Conservation (phyloP, 768 basidiomycete species). For the Pleurotus tuoliensis region DNA sequence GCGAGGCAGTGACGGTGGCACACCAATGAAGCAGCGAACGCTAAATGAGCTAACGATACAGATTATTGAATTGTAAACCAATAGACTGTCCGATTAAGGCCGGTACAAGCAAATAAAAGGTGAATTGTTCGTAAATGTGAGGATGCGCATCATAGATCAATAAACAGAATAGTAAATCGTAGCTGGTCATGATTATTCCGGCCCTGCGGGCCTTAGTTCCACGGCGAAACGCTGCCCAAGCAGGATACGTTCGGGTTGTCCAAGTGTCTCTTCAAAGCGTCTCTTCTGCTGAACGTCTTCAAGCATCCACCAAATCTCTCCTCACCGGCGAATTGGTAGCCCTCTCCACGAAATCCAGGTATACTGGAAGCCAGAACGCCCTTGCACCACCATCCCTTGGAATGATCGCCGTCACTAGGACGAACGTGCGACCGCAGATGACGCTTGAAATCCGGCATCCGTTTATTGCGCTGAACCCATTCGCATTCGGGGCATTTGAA, state of each 20-base stretch:
- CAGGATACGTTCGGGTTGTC: conserved; percentile 31
- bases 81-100: too few relatives aligned
- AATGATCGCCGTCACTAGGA: conserved; percentile 33
- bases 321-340: conserved; percentile 25
- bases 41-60: too few relatives aligned
- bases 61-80: too few relatives aligned
- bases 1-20: too few relatives aligned
- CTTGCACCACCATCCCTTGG: conserved; percentile 32
- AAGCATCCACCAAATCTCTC: conserved; percentile 37
- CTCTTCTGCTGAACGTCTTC: conserved; percentile 37
- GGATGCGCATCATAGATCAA: too few relatives aligned
- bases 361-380: conserved; percentile 25
- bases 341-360: conserved; percentile 14
- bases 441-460: conserved; percentile 56
- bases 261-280: conserved; percentile 43
- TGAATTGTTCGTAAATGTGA: too few relatives aligned
- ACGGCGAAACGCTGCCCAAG: conserved; percentile 11
- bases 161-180: too few relatives aligned
- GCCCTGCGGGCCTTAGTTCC: too few relatives aligned
- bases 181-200: too few relatives aligned
- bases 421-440: conserved; percentile 56
- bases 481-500: conserved; percentile 41
- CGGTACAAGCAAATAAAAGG: too few relatives aligned
- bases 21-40: too few relatives aligned
- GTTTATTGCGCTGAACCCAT: conserved; percentile 44